phyloP scores from a whole-genome alignment of 768 basidiomycete species.

The Lyophyllum semitale region DNA sequence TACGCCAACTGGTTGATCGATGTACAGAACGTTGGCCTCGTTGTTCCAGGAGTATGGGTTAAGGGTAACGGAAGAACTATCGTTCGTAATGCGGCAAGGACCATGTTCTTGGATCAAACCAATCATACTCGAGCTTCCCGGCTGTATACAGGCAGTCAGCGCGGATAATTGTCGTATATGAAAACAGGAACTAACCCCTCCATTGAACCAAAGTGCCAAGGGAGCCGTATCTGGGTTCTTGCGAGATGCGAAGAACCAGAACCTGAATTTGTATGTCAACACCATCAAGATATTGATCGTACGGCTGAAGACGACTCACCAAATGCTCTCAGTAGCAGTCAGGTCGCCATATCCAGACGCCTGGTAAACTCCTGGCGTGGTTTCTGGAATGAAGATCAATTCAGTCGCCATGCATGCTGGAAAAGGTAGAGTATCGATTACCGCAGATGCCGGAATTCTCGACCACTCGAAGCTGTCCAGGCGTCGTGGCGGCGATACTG shows the following conservation, averaged over 20 bases:
- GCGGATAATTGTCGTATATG: neutral
- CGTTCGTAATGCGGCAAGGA: conserved; percentile 67
- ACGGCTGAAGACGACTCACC: conserved; percentile 30
- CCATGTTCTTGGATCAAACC: conserved; percentile 78
- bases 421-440: conserved; percentile 20
- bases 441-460: conserved; percentile 68
- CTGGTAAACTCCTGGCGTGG: conserved; percentile 60
- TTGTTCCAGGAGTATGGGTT: conserved; percentile 66
- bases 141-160: conserved; percentile 27
- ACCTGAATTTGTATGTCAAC: conserved; percentile 37
- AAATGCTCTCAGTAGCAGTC: conserved; percentile 56
- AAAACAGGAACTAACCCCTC: conserved; percentile 39
- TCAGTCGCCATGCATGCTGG: neutral
- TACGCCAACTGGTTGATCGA: conserved; percentile 64
- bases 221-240: conserved; percentile 61
- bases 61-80: conserved; percentile 44
- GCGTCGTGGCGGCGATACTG: conserved; percentile 29
- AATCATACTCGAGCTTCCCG: conserved; percentile 57
- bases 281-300: neutral
- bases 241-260: conserved; percentile 72
- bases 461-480: conserved; percentile 53
- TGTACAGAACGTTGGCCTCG: conserved; percentile 57
- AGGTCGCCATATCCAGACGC: conserved; percentile 69
- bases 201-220: conserved; percentile 70
- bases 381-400: conserved; percentile 38